These are phyloP conservation scores for Boletus insuetus DNA, from an alignment of 768 basidiomycete genomes.

Conservation along the genomic window DNA sequence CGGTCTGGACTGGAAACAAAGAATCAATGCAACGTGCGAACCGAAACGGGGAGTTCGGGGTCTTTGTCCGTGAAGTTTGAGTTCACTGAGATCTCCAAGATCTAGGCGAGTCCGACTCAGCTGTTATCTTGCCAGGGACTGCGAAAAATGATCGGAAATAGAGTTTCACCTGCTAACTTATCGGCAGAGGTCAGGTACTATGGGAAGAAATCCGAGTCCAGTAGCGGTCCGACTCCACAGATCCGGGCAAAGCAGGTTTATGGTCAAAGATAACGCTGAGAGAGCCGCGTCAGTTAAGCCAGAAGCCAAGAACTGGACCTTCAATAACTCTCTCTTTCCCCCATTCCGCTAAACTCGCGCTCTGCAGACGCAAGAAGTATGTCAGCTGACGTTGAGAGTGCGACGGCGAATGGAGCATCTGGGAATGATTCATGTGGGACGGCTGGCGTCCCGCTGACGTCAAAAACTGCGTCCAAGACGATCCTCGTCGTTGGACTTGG, in stretches of 20 bases:
- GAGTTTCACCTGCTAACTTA: not conserved
- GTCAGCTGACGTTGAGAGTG: not conserved
- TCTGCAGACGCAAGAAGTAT: not conserved
- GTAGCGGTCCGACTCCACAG: not conserved
- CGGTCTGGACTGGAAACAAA: no score
- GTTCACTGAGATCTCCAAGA: no score
- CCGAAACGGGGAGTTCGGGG: not conserved
- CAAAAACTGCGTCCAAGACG: not conserved
- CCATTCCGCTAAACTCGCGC: not conserved
- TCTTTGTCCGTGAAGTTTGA: not conserved
- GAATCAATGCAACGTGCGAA: not conserved
- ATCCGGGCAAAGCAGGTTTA: not conserved
- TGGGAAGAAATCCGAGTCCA: not conserved
- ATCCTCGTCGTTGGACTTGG: slow-evolving; percentile 7
- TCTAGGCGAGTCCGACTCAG: not conserved
- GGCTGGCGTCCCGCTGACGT: not conserved
- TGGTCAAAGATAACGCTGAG: not conserved
- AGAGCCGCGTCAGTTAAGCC: not conserved
- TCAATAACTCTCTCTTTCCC: not conserved
- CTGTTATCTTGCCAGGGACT: not conserved
- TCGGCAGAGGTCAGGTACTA: not conserved
- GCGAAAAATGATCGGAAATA: not conserved
- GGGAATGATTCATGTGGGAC: not conserved
- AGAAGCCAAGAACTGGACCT: not conserved
- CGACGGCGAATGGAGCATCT: not conserved